Evolutionary conservation across 768 basidiomycete species (phyloP).

Genomic region (Pisolithus sp.): DNA sequence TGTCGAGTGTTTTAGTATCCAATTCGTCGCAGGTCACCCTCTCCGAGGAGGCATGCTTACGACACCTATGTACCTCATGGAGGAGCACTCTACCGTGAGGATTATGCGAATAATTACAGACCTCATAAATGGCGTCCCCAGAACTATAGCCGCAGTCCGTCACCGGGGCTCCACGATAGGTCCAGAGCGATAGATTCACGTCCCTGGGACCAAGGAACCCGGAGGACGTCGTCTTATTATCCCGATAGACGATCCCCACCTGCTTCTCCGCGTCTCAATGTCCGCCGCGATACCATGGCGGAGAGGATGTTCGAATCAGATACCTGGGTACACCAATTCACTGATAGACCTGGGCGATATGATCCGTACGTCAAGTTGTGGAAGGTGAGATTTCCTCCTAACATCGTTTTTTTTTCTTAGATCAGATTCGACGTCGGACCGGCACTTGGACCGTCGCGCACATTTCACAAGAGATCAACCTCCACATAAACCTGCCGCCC

Average conservation of each 20-base stretch:
- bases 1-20: constrained; percentile 17
- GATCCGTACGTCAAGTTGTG: constrained; percentile 34
- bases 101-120: constrained; percentile 37
- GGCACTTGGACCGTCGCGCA: constrained; percentile 32
- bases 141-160: constrained; percentile 42
- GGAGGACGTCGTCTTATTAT: constrained; percentile 38
- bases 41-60: constrained; percentile 42
- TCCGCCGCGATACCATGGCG: constrained; percentile 33
- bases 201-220: constrained; percentile 39
- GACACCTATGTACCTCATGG: constrained; percentile 47
- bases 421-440: constrained; percentile 25
- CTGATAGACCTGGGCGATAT: constrained; percentile 35
- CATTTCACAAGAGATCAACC: constrained; percentile 29
- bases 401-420: constrained; percentile 16
- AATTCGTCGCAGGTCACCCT: constrained; percentile 41
- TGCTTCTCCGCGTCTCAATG: constrained; percentile 28
- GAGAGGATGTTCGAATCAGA: constrained; percentile 68
- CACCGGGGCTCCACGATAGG: constrained; percentile 45
- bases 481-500: constrained; percentile 29
- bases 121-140: constrained; percentile 32
- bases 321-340: constrained; percentile 57
- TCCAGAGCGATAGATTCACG: constrained; percentile 36
- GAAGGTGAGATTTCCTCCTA: constrained; percentile 17
- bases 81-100: constrained; percentile 32
- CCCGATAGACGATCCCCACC: constrained; percentile 38